These are phyloP conservation scores for Gossypium arboreum DNA, from an alignment of 345 rosid species.

Conservation along the genomic window DNA sequence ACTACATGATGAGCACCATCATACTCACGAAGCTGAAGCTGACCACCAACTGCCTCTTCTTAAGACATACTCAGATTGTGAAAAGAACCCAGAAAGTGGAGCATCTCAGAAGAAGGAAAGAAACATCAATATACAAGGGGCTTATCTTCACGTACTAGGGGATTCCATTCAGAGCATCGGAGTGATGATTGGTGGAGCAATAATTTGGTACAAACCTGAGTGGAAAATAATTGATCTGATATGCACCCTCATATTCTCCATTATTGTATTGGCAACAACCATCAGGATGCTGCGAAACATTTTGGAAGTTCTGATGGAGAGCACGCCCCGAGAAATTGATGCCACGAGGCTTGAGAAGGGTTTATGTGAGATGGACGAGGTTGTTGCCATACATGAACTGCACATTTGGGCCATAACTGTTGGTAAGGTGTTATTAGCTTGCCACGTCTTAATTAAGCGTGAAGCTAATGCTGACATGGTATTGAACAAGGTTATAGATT, in stretches of 20 bases:
- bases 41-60: conserved; percentile 32
- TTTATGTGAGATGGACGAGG: conserved; percentile 65
- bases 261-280: conserved; percentile 50
- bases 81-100: conserved; percentile 10
- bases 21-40: conserved; percentile 30
- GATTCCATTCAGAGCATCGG: conserved; percentile 75
- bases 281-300: conserved; percentile 61
- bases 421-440: conserved; percentile 61
- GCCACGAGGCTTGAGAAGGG: conserved; percentile 63
- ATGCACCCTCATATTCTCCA: conserved; percentile 61
- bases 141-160: conserved; percentile 68
- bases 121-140: conserved; percentile 64
- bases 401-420: conserved; percentile 79
- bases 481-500: conserved; percentile 50
- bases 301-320: conserved; percentile 72
- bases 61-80: conserved; percentile 19
- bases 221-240: conserved; percentile 68
- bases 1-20: conserved; percentile 24
- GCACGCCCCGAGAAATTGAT: conserved; percentile 69
- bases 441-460: conserved; percentile 56
- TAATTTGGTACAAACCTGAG: conserved; percentile 64
- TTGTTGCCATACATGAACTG: conserved; percentile 62
- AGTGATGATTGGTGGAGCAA: conserved; percentile 69
- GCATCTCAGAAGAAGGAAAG: conserved; percentile 35
- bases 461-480: conserved; percentile 59